Base-by-base conservation (phyloP, 1,139 yeast species). In the Zygoascus meyerae region DNA sequence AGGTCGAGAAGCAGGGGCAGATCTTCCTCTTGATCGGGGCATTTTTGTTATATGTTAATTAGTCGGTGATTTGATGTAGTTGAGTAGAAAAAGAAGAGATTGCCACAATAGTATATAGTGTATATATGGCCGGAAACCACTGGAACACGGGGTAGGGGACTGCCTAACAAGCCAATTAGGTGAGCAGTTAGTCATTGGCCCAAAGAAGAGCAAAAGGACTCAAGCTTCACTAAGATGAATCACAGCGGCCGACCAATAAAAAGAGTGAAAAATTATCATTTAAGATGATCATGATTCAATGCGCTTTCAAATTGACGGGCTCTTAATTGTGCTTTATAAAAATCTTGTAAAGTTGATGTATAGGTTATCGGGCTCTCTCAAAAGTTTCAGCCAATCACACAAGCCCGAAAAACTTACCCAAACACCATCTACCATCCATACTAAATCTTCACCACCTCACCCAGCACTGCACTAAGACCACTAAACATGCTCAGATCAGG, bases 11-110 rank as follows among this genome's bases (percentile, higher is more conserved):
- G 72, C 70, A 54, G 78, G 73, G 45, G 71, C 67, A 52, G 78
- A 71, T 65, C 76, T 55, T 53, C 68, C 64, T 42, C 56, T 64
- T 49, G 78, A 71, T 68, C 83, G 74, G 49, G 82, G 75, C 83
- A 78, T 78, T 65, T 45, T 35, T 33, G 35, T 42, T 39, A 11
- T 31, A 7, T 16, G 21, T 14, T n/a, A n/a, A 15, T n/a, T 39
- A 18, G 39, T 8, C 37, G 26, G 33, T 37, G 47, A 21, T 36
- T 46, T 39, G 40, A 14, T 11, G 32, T 29, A 12, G 34, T 35
- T 14, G 21, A 32, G 16, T 11, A 14, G n/a, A 31, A 17, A 17
- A 16, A 28, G 41, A 17, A 17, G 21, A 16, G 10, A 26, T 32
- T 26, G 29, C 39, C 15, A 26, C 30, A 17, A 26, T 35, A 17